phyloP scores from a whole-genome alignment of 208 protist species.

The Wallacemonas sp. region DNA sequence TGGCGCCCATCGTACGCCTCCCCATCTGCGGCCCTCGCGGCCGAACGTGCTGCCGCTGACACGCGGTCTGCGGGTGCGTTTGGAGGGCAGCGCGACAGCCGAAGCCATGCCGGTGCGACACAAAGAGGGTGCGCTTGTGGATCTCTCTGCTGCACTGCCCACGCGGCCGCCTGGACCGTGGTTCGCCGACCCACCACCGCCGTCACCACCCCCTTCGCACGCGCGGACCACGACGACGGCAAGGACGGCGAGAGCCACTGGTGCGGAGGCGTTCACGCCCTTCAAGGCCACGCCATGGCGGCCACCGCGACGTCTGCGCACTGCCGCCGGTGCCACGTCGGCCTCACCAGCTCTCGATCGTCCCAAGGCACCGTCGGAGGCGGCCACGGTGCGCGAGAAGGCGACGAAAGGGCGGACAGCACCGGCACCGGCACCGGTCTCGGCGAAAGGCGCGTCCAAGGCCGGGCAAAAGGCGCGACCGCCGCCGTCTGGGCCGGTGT shows the following conservation, averaged over 20 bases:
- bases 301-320: not conserved
- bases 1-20: not conserved
- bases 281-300: slow-evolving; percentile 18
- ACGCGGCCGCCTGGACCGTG: not conserved
- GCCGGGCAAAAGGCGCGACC: too few species aligned
- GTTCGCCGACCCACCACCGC: not conserved
- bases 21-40: not conserved
- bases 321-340: too few species aligned
- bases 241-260: too few species aligned
- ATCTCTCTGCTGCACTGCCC: not conserved
- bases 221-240: too few species aligned
- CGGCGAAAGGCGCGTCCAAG: too few species aligned
- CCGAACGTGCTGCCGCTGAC: not conserved
- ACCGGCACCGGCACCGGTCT: too few species aligned
- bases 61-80: not conserved
- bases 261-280: not conserved
- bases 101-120: too few species aligned
- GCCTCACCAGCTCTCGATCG: too few species aligned
- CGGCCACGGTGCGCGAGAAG: too few species aligned
- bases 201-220: not conserved
- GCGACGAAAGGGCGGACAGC: too few species aligned
- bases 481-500: too few species aligned
- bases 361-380: too few species aligned
- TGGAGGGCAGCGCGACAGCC: not conserved
- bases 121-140: not conserved